Evolutionary conservation across 2,329 filamentous ascomycete species (phyloP), one percentile per base, ranked within the genome.

Genomic region (Cadophora sp.): DNA sequence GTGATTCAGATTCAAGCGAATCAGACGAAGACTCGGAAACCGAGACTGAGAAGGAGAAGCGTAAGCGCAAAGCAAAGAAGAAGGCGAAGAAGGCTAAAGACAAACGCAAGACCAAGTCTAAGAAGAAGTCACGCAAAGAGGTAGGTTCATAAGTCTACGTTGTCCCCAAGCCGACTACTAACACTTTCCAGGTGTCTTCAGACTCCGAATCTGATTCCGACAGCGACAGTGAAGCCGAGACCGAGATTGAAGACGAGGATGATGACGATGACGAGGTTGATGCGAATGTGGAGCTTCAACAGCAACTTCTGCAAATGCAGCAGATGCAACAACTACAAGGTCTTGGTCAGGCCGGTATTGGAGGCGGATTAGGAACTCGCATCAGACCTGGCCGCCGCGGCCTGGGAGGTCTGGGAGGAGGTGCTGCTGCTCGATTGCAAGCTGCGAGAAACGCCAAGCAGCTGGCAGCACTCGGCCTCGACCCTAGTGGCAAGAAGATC

Each of bases 101-200:
- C 8, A 78, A 78, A 71, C 73, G 74, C 62, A 83, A 81, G 70
- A 71, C 74, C 4, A 82, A 81, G 74, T 79, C 78, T 51, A 83
- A 80, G 75, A 75, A 77, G 53, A 80, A 79, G 67, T 72, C 78
- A 8, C 78, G 74, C 62, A 77, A 79, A 75, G 74, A 75, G 71
- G 68, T 77, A 78, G 29, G 73, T 71, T 59, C 11, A 53, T 37
- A 59, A 46, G 8, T 55, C 53, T 53, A 26, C 19, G 8, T 5
- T 48, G 5, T 24, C 31, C 8, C 58, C 12, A 37, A 48, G 56
- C 46, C 3, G 34, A 12, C 24, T 63, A 34, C 69, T 75, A 64
- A 74, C 46, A 27, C 22, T 29, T 26, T 58, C 16, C 56, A 77
- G 75, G 70, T 73, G 51, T 71, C 73, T 55, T 74, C 73, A n/a